A percentile compares a stretch with the other conserved stretches of the same genome.
Evolutionary conservation across 2,329 filamentous ascomycete genomes (phyloP).

Genomic region (Diatrype stigma): DNA sequence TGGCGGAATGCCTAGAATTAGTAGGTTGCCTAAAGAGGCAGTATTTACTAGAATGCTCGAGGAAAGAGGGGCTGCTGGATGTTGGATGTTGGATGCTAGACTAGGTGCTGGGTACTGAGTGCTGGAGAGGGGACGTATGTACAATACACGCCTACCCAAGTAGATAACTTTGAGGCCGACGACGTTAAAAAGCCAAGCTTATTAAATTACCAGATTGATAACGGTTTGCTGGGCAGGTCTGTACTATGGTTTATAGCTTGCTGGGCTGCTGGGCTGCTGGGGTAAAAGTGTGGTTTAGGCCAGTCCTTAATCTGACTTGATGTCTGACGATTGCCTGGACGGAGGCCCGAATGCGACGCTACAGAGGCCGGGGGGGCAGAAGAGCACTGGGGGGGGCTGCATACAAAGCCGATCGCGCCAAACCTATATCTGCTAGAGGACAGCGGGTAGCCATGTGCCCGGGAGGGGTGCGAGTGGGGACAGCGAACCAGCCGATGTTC

Average conservation of each 20-base stretch:
- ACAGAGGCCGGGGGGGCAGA: not conserved
- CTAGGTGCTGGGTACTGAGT: not conserved
- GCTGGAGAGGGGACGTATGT: not conserved
- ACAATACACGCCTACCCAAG: not conserved
- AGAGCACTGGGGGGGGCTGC: not conserved
- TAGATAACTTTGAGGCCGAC: not conserved
- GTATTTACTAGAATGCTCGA: not conserved
- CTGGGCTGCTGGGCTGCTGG: too few species aligned
- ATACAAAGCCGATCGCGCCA: not conserved
- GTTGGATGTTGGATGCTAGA: too few species aligned
- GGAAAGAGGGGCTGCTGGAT: not conserved
- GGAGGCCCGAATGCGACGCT: not conserved
- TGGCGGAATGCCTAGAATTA: too few species aligned
- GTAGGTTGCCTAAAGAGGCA: too few species aligned
- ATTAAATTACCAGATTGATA: too few species aligned
- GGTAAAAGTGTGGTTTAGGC: slow-evolving; percentile 1
- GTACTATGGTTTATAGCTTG: too few species aligned
- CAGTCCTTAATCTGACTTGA: not conserved
- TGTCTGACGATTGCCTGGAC: not conserved
- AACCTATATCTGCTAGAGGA: slow-evolving; percentile 1
- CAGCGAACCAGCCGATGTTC: not conserved
- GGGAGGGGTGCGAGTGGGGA: not conserved
- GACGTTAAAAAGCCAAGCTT: not conserved
- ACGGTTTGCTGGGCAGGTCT: not conserved
- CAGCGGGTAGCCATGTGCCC: slow-evolving; percentile 1